Conservation (phyloP, 23 red algal species). For the Rhodosorus marinus region DNA sequence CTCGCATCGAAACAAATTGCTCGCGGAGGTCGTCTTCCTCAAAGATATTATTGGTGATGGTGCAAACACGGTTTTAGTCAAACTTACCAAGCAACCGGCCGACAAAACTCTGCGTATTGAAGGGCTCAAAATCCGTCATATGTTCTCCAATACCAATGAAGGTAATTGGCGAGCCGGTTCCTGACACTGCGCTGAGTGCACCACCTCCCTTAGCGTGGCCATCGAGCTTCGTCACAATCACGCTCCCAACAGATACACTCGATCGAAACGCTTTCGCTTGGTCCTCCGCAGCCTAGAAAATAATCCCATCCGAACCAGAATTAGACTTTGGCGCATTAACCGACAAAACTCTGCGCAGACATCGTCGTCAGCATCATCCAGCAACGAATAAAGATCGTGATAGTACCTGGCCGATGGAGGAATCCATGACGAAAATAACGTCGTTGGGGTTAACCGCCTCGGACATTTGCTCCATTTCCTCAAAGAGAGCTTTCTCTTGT, state of each 20-base stretch:
- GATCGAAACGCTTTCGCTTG: constrained; percentile 76
- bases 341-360: too few relatives aligned
- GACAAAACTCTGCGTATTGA: constrained; percentile 70
- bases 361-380: too few relatives aligned
- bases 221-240: constrained; percentile 94
- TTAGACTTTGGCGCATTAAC: too few relatives aligned
- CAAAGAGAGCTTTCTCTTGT: constrained; percentile 85
- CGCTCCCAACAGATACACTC: constrained; percentile 65
- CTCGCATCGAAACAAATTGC: not conserved
- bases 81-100: constrained; percentile 74
- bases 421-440: constrained; percentile 98
- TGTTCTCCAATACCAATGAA: constrained; percentile 98
- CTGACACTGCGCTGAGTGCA: constrained; percentile 73
- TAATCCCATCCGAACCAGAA: too few relatives aligned
- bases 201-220: constrained; percentile 93
- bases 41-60: not conserved
- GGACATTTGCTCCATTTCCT: constrained; percentile 93
- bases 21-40: not conserved
- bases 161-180: constrained; percentile 61
- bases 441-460: constrained; percentile 39
- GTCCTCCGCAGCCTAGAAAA: constrained; percentile 79
- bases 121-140: constrained; percentile 91
- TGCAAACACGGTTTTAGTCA: not conserved
- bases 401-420: constrained; percentile 89
- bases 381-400: too few relatives aligned